Base-by-base conservation (phyloP, 1,139 yeast genomes). In the Scheffersomyces quercinus region DNA sequence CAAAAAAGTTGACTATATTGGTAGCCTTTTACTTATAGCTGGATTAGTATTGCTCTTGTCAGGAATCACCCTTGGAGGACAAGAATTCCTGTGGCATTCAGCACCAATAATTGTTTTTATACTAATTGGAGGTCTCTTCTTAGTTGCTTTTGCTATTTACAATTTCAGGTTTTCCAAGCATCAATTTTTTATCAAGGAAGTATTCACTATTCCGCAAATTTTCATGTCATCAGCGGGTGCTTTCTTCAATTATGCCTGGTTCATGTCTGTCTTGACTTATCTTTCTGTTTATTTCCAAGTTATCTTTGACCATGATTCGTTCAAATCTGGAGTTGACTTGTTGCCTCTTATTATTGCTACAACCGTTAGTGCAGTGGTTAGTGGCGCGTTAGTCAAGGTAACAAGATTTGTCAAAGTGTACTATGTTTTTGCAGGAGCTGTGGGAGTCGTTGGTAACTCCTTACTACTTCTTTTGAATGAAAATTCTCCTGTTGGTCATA, bases 241-340 rank as follows among this genome's bases (percentile, higher is more conserved):
- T 5, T 31, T 15, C 37, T 13, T 37, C 48, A n/a, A 16, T 14
- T 32, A 46, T 41, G 34, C 20, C 20, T 31, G 16, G 20, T 14
- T 31, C 11, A 14, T 31, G n/a, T 31, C 35, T 5, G 47, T 43
- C 10, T 42, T 51, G 31, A 58, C 53, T 12, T 59, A 56, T 43
- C 40, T 60, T 8, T 52, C 63, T n/a, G 52, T 58, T 11, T 60
- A 57, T 44, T 59, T 56, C 38, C 64, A 60, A 42, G 57, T 59
- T 24, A 51, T 60, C 5, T 50, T 46, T 40, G 37, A 47, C 26
- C 56, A 51, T 12, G 38, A 51, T 1, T 52, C 62, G 1, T 59
- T 54, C 44, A 45, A 51, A 36, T 55, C 62, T 3, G 63, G 64
- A 5, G 40, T 59, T 16, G 56, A 57, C 34, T 44, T 59, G 40